Conservation (phyloP, 257 asterid genomes). For the Penstemon eatonii region DNA sequence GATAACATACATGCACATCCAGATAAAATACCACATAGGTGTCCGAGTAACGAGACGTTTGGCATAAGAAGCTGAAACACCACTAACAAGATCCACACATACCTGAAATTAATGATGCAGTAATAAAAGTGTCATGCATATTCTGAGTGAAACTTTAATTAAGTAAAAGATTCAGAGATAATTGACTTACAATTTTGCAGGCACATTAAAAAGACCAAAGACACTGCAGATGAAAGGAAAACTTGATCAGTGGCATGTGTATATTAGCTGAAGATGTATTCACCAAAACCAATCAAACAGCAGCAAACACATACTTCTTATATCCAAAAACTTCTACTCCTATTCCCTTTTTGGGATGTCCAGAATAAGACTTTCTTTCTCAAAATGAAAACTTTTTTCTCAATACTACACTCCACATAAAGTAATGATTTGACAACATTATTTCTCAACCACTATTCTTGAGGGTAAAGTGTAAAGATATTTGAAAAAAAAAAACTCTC, state of each 20-base stretch:
- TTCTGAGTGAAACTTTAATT: constrained; percentile 20
- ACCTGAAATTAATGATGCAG: constrained; percentile 38
- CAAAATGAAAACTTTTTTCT: too few relatives aligned
- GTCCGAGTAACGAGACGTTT: constrained; percentile 83
- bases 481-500: too few relatives aligned
- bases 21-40: constrained; percentile 76
- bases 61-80: constrained; percentile 89
- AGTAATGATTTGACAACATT: too few relatives aligned
- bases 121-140: constrained; percentile 12
- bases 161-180: constrained; percentile 11
- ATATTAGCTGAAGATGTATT: constrained; percentile 20
- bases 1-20: constrained; percentile 77
- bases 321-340: constrained; percentile 6
- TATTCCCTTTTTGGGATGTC: neutral
- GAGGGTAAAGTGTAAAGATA: too few relatives aligned
- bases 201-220: constrained; percentile 93
- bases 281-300: constrained; percentile 13
- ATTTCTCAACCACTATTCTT: too few relatives aligned
- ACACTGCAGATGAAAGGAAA: constrained; percentile 57
- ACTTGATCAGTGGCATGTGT: constrained; percentile 27
- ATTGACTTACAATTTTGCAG: constrained; percentile 75
- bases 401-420: too few relatives aligned
- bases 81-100: constrained; percentile 82
- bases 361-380: too few relatives aligned
- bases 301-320: constrained; percentile 14